These are phyloP conservation scores for Diacronema lutheri DNA, from an alignment of 78 protist species.

Conservation along the genomic window DNA sequence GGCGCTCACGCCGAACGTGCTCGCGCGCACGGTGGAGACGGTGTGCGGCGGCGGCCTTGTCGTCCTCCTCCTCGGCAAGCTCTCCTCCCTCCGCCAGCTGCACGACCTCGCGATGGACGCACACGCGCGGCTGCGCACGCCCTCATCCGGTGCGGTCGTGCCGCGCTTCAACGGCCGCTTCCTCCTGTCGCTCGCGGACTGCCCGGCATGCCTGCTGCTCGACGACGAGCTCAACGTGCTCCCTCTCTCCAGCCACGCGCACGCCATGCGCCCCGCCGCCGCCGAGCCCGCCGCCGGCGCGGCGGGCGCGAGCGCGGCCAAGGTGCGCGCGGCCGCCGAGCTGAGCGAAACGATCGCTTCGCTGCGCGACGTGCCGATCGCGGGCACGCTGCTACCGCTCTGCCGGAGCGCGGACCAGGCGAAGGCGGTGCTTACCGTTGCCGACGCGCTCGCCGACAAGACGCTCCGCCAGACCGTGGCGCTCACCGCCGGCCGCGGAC, in stretches of 20 bases:
- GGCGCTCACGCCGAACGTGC: slow-evolving; percentile 96
- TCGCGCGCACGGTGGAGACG: slow-evolving; percentile 98
- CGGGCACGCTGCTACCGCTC: slow-evolving; percentile 61
- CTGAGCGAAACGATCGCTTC: slow-evolving; percentile 56
- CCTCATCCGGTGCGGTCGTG: slow-evolving; percentile 58
- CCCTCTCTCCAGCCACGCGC: too few species aligned
- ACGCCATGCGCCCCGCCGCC: too few species aligned
- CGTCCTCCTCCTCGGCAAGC: slow-evolving; percentile 68
- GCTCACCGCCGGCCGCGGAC: slow-evolving; percentile 97
- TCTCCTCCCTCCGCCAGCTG: slow-evolving; percentile 83
- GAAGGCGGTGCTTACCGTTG: slow-evolving; percentile 69
- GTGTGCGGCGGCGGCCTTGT: slow-evolving; percentile 97
- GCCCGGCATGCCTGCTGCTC: slow-evolving; percentile 52
- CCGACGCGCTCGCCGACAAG: slow-evolving; percentile 89
- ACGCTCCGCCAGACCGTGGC: slow-evolving; percentile 85
- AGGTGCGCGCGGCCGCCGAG: slow-evolving; percentile 44
- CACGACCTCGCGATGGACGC: slow-evolving; percentile 88
- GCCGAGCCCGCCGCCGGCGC: too few species aligned
- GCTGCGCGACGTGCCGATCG: slow-evolving; percentile 66
- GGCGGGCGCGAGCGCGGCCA: too few species aligned
- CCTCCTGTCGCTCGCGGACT: slow-evolving; percentile 85
- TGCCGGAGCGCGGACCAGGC: slow-evolving; percentile 81
- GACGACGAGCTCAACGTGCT: slow-evolving; percentile 61
- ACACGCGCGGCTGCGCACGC: slow-evolving; percentile 28
- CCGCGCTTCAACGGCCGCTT: slow-evolving; percentile 98